Base-by-base conservation (phyloP, 441 rosid species). In the Brassica balearica region DNA sequence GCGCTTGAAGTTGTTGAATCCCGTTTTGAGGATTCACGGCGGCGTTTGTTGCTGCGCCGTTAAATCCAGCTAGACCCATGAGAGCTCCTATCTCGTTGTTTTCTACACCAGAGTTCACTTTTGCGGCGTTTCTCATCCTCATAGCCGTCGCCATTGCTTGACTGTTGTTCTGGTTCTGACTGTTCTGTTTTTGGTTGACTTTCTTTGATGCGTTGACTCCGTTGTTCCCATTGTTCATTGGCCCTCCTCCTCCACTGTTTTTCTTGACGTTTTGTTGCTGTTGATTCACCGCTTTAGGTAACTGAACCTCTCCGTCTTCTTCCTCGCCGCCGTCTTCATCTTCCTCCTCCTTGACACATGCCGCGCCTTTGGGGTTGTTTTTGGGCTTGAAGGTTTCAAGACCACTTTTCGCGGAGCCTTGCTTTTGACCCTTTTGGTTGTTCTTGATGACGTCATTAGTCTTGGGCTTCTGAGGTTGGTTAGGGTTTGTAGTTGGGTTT, bases 181-280 rank as follows among this genome's bases (percentile, higher is more conserved):
- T 63, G 67, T 58, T 86, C 84, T 85, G 96, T 84, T 77, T 90
- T 46, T 82, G 86, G 81, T 81, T 89, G 58, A 86, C 91, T 78
- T 86, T 90, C 76, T 85, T 90, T 0, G 82, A 81, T n/a, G 69
- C 78, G 83, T 86, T 81, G 73, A 68, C 87, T 51, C 66, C 82
- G 64, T 77, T 86, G 25, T 76, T 79, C 32, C 60, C 66, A 73
- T 73, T 81, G 74, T 68, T 78, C 63, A 53, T 63, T 19, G 74
- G 77, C 68, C 68, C 64, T 58, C 70, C 78, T 70, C 79, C 78
- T 68, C 79, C 89, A 41, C 19, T 75, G 77, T 77, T 76, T 69
- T 88, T 90, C 85, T 85, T 88, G 19, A 77, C 82, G 67, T 19
- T 4, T 76, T 73, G 76, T 69, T 77, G 84, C 66, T 84, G 89